These are phyloP conservation scores for Trapa incisa DNA, from an alignment of 345 rosid species.

Conservation along the genomic window DNA sequence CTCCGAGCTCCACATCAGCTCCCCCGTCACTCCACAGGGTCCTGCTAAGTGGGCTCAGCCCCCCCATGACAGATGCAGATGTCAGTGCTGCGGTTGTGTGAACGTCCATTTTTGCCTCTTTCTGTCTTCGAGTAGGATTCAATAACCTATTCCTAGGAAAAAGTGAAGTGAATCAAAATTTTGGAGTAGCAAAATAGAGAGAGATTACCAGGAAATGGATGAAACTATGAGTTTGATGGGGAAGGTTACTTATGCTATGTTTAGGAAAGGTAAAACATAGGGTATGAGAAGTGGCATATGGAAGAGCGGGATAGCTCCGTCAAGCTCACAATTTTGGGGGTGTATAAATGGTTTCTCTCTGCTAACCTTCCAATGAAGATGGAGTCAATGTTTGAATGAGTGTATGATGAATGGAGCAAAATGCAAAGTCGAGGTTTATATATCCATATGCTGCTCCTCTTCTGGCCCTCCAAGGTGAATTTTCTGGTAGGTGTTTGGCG, in stretches of 20 bases:
- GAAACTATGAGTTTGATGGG: background rate
- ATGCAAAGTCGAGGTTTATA: no score
- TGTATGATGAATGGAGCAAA: no score
- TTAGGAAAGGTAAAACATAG: background rate
- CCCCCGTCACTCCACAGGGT: slow-evolving; percentile 30
- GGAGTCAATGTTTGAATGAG: background rate
- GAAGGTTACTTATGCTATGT: background rate
- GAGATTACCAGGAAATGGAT: background rate
- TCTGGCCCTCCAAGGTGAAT: no score
- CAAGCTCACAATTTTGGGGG: background rate
- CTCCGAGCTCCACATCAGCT: slow-evolving; percentile 41
- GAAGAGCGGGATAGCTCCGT: background rate
- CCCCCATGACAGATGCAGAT: slow-evolving; percentile 17
- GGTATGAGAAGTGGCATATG: background rate
- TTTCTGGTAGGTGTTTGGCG: no score
- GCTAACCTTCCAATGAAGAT: no score
- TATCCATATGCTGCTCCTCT: no score
- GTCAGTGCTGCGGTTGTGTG: background rate
- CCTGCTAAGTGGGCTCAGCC: slow-evolving; percentile 74
- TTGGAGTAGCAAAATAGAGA: background rate
- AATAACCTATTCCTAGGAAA: background rate
- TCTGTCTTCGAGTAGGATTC: background rate
- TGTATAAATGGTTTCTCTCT: background rate
- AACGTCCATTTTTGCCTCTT: background rate
- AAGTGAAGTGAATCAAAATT: no score